A percentile compares a stretch with the other conserved stretches of the same genome.
Conservation (phyloP, 1,284 basidiomycete genomes). For the Cystobasidium pallidum region DNA sequence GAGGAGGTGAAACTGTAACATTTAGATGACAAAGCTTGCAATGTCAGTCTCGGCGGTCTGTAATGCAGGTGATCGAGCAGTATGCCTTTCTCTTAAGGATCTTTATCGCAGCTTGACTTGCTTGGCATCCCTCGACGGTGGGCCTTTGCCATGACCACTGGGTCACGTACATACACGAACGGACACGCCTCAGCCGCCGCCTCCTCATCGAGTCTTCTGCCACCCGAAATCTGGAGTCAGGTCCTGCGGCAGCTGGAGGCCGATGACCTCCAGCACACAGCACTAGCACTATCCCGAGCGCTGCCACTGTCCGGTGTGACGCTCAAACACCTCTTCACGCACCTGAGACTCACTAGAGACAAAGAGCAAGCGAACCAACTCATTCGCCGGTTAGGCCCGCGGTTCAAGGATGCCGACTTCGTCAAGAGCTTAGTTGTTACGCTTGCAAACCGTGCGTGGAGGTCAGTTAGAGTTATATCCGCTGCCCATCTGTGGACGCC, state of each 20-base stretch:
- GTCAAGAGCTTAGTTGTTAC: not conserved
- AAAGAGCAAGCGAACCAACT: constrained; percentile 44
- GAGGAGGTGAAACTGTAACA: constrained; percentile 25
- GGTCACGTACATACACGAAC: not conserved
- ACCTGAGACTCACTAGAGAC: constrained; percentile 46
- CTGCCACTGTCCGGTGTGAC: constrained; percentile 37
- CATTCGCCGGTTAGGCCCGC: constrained; percentile 32
- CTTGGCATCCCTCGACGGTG: not conserved
- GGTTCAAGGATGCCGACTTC: constrained; percentile 2
- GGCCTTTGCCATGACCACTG: not conserved
- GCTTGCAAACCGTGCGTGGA: constrained; percentile 36
- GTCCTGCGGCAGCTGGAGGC: constrained; percentile 42
- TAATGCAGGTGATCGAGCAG: not conserved
- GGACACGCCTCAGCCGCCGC: not conserved
- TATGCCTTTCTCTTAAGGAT: not conserved
- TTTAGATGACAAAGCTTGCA: constrained; percentile 12
- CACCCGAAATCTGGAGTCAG: constrained; percentile 50
- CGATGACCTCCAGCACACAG: constrained; percentile 46
- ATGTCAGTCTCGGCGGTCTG: not conserved
- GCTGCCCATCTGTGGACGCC: not conserved
- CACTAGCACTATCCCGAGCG: constrained; percentile 47
- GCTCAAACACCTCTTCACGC: constrained; percentile 41
- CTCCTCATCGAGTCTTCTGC: constrained; percentile 43
- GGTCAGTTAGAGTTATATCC: constrained; percentile 42
- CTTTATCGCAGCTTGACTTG: not conserved